A percentile compares a stretch with the other conserved stretches of the same genome.
phyloP scores from a whole-genome alignment of 805 yeast genomes.

The Suhomyces faveliae region DNA sequence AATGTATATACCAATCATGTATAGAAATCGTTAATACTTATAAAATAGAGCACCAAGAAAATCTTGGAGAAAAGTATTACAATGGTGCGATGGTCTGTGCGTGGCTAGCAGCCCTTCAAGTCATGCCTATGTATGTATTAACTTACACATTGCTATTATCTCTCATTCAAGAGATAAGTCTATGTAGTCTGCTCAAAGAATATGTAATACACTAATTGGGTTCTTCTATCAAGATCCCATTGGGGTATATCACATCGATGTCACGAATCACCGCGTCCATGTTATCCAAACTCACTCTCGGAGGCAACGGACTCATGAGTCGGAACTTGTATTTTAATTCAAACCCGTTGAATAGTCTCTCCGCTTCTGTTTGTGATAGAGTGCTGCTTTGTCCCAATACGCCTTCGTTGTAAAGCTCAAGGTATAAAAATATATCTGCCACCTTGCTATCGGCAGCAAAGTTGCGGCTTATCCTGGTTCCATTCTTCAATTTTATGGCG shows the following conservation, averaged over 20 bases:
- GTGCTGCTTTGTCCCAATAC: conserved; percentile 21
- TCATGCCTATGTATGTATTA: not conserved
- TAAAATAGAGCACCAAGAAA: too few relatives aligned
- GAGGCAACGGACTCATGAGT: conserved; percentile 39
- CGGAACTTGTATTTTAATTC: conserved; percentile 28
- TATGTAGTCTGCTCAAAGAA: too few relatives aligned
- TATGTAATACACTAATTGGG: too few relatives aligned
- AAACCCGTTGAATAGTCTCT: conserved; percentile 22
- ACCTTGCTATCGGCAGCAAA: conserved; percentile 32
- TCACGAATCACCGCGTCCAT: conserved; percentile 53
- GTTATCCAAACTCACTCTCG: conserved; percentile 31
- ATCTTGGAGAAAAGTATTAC: too few relatives aligned
- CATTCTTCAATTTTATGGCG: conserved; percentile 66
- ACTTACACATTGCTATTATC: not conserved
- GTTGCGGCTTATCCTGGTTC: conserved; percentile 49
- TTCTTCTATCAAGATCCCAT: conserved; percentile 61
- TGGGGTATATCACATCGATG: conserved; percentile 50
- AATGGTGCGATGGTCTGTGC: too few relatives aligned
- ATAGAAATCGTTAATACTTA: too few relatives aligned
- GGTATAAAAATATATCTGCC: conserved; percentile 34
- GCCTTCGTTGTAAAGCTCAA: conserved; percentile 44
- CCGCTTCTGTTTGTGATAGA: conserved; percentile 22
- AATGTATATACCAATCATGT: too few relatives aligned
- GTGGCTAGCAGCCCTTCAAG: too few relatives aligned
- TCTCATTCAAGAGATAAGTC: too few relatives aligned